These are phyloP conservation scores for Cephaloascus fragrans DNA, from an alignment of 805 yeast species.

Conservation along the genomic window DNA sequence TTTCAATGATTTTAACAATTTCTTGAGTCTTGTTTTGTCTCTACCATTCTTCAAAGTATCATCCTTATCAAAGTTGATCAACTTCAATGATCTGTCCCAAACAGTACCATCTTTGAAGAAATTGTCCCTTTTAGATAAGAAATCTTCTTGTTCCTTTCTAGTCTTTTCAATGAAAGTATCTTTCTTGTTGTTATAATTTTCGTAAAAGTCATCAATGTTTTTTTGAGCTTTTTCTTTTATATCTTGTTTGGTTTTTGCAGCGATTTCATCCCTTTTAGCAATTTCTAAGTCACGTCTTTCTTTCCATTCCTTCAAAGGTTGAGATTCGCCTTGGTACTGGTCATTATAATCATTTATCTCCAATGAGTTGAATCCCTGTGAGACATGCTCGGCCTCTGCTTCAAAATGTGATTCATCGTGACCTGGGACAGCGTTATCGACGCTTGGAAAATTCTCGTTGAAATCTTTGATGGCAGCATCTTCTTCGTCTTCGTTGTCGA, in stretches of 20 bases:
- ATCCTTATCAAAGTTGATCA: slow-evolving; percentile 34
- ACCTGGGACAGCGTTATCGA: slow-evolving; percentile 21
- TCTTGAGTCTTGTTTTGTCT: slow-evolving; percentile 66
- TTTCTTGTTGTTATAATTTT: slow-evolving; percentile 77
- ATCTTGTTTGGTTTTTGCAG: slow-evolving; percentile 51
- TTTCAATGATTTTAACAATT: slow-evolving; percentile 52
- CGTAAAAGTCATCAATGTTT: slow-evolving; percentile 87
- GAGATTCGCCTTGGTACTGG: slow-evolving; percentile 34
- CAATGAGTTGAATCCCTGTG: slow-evolving; percentile 3
- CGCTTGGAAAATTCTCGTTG: slow-evolving; percentile 57
- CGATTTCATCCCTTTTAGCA: slow-evolving; percentile 66
- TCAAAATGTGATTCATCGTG: slow-evolving; percentile 3
- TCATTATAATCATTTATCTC: slow-evolving; percentile 1
- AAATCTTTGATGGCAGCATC: slow-evolving; percentile 47
- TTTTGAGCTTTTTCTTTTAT: slow-evolving; percentile 69
- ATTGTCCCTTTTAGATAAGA: slow-evolving; percentile 64
- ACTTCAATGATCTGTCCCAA: slow-evolving; percentile 52
- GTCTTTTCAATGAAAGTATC: slow-evolving; percentile 59
- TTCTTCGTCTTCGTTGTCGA: slow-evolving; percentile 26
- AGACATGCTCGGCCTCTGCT: slow-evolving; percentile 2
- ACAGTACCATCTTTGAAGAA: slow-evolving; percentile 35
- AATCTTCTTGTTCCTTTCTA: slow-evolving; percentile 58
- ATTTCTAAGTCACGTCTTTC: slow-evolving; percentile 74
- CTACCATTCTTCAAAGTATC: slow-evolving; percentile 35
- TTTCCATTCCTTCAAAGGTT: slow-evolving; percentile 59